Base-by-base conservation (phyloP, 768 basidiomycete species). In the Epithele typhae region DNA sequence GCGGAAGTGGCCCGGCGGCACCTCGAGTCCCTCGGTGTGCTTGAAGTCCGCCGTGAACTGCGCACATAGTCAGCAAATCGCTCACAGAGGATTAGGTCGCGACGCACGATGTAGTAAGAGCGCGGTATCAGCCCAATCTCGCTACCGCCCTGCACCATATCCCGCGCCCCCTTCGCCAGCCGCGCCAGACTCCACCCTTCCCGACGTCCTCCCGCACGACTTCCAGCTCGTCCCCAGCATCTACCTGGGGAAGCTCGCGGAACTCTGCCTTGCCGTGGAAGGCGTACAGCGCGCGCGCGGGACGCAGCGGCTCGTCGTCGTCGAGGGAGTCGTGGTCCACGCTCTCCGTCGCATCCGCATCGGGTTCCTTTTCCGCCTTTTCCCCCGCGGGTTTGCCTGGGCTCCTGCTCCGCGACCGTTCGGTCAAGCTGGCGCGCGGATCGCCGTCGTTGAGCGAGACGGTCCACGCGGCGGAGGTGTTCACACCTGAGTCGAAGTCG, bases 121-220 rank as follows among this genome's bases (percentile, higher is more conserved):
- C 72, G 71, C 17, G 88, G 88, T 38, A 90, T 53, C 48, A 90
- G 64, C 1, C 88, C 88, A 45, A 86, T 64, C 58, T 82, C 79
- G 24, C 78, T 79, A n/a, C 63, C 67, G 10, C 62, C 68, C 10
- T 56, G 64, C 48, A 69, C 45, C 45, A 14, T n/a, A 33, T 23
- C 21, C 51, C 24, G 34, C 24, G 23, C 40, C 48, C 44, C 32
- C 25, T 36, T 48, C 21, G 44, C 53, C 8, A 54, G 74, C 65
- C 71, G 78, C 12, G 84, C 83, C 27, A 91, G 69, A 65, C 88
- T 89, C 88, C 88, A 90, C 5, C 87, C 52, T 89, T 85, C 6
- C 79, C 81, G 1, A 81, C 70, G 43, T 87, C 75, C 50, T 87
- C 84, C 52, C 78, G 82, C 40, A 92, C 57, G n/a, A 89, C 68